Base-by-base conservation (phyloP, 495 filamentous ascomycete genomes). In the Hypoxylon rickii region DNA sequence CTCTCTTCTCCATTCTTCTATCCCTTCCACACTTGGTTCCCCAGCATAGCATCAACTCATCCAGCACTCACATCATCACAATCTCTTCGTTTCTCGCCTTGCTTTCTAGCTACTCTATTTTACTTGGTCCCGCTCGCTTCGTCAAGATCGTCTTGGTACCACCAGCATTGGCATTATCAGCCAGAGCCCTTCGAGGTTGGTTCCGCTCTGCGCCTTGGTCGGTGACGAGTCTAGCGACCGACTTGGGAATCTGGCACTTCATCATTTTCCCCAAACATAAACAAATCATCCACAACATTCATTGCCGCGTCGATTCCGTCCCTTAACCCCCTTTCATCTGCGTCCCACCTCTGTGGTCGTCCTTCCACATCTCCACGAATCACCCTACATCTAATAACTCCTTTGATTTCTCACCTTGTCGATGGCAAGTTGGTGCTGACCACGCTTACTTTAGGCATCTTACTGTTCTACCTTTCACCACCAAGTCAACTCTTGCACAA, bases 101-200 rank as follows among this genome's bases (percentile, higher is more conserved):
- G 77, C 74, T 74, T 62, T 72, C 73, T 76, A 80, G 76, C 76
- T 76, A 70, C 75, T 77, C 77, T 71, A 78, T 78, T 67, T 77
- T 79, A 73, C 74, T 79, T 73, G 65, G 64, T 61, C 65, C 72
- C 75, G 69, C 73, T 80, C 76, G 73, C 75, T 77, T 72, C 71
- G 68, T 72, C 71, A 64, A 69, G 68, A 69, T 47, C 71, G 69
- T 77, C 75, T 76, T 78, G 75, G 74, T 73, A 71, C 65, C 69
- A 71, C 70, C 70, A 73, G 55, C 56, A 66, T 66, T 51, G 66
- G 60, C 63, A 66, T 61, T 56, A 56, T 60, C 63, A 69, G 55
- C 63, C 56, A 54, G 58, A 57, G 33, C 55, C 33, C 41, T 26
- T 29, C 63, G 62, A 66, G 55, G 66, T 69, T 50, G 38, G 50